Percentiles rank a stretch among this genome's conserved stretches.
Evolutionary conservation across 345 rosid species (phyloP).

Genomic region (Moricandia arvensis): DNA sequence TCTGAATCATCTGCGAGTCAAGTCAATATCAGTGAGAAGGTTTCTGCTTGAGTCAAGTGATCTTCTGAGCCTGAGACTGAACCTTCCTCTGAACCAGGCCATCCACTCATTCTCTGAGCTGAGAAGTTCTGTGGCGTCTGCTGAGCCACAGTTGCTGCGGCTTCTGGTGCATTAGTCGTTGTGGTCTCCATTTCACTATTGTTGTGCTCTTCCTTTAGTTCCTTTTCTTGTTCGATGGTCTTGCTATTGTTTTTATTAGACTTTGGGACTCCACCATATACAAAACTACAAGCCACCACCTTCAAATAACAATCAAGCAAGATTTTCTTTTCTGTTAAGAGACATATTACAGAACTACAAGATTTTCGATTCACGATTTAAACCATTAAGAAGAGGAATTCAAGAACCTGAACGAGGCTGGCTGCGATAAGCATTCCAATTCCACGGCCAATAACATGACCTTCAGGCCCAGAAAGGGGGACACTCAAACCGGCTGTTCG

Average conservation of each 20-base stretch:
- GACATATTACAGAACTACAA: too few relatives aligned
- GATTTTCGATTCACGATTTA: too few relatives aligned
- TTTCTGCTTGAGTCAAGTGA: constrained; percentile 63
- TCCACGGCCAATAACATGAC: constrained; percentile 89
- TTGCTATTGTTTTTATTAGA: constrained; percentile 26
- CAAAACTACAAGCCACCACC: constrained; percentile 94
- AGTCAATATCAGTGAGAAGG: constrained; percentile 81
- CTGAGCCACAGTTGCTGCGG: not conserved
- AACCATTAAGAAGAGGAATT: too few relatives aligned
- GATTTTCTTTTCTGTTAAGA: too few relatives aligned
- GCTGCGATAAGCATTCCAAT: constrained; percentile 79
- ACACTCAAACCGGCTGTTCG: constrained; percentile 93
- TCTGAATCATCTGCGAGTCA: constrained; percentile 70
- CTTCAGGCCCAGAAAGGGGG: constrained; percentile 89
- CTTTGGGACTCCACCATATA: constrained; percentile 59
- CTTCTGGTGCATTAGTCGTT: constrained; percentile 39
- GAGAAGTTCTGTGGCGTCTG: constrained; percentile 46
- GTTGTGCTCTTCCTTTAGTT: constrained; percentile 44
- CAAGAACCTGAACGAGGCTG: constrained; percentile 82
- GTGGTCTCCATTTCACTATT: constrained; percentile 36
- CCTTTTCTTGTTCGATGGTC: constrained; percentile 46
- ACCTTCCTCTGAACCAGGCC: constrained; percentile 52
- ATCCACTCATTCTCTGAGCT: constrained; percentile 49
- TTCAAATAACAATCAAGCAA: constrained; percentile 32
- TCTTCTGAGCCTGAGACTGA: constrained; percentile 31